These are phyloP conservation scores for Rutstroemia sydowiana DNA, from an alignment of 2,329 filamentous ascomycete genomes.

Conservation along the genomic window DNA sequence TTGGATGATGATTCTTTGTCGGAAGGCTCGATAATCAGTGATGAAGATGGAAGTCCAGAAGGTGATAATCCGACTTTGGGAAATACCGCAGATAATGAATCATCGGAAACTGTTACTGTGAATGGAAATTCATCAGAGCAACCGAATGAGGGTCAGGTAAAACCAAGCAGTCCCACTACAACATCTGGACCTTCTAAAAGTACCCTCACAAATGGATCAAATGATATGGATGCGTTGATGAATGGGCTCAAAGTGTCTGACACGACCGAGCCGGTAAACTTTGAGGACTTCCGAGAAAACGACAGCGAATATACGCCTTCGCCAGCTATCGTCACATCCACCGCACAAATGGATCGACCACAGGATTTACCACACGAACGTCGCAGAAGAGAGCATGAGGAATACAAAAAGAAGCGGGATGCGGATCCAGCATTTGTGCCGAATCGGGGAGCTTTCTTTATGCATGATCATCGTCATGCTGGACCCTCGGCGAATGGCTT, in stretches of 20 bases:
- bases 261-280: constrained; percentile 22
- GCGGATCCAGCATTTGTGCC: constrained; percentile 90
- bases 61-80: constrained; percentile 60
- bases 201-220: constrained; percentile 33
- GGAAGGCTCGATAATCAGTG: constrained; percentile 55
- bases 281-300: constrained; percentile 29
- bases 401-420: constrained; percentile 81
- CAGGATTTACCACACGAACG: constrained; percentile 58
- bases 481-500: constrained; percentile 74
- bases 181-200: constrained; percentile 33
- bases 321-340: constrained; percentile 31
- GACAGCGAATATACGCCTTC: constrained; percentile 23
- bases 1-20: constrained; percentile 59
- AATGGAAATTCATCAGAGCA: constrained; percentile 32
- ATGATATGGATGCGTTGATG: constrained; percentile 53
- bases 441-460: constrained; percentile 90
- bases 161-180: constrained; percentile 19
- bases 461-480: constrained; percentile 84
- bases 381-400: constrained; percentile 79
- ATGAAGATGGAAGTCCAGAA: constrained; percentile 52
- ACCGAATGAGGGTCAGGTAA: constrained; percentile 25
- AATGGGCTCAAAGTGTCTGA: constrained; percentile 36
- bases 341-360: constrained; percentile 33
- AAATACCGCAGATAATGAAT: constrained; percentile 47
- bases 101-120: constrained; percentile 20